These are phyloP conservation scores for Blumeria hordei DNA, from an alignment of 2,329 filamentous ascomycete species.

Conservation along the genomic window DNA sequence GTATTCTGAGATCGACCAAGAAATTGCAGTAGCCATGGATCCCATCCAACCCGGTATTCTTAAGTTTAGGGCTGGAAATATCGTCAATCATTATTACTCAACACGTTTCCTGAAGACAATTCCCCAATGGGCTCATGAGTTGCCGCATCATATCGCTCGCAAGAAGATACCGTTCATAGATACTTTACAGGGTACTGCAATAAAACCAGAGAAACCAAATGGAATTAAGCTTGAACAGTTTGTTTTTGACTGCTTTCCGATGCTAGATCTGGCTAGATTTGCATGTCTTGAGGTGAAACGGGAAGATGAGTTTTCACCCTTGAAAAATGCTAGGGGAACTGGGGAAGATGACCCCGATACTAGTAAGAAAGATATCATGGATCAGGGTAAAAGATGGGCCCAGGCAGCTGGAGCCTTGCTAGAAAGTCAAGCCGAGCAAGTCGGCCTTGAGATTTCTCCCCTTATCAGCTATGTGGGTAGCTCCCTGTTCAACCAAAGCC, in stretches of 20 bases:
- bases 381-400: constrained; percentile 71
- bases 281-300: constrained; percentile 88
- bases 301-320: constrained; percentile 91
- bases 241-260: constrained; percentile 93
- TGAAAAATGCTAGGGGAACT: constrained; percentile 74
- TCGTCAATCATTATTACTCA: constrained; percentile 99
- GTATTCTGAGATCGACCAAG: constrained; percentile 86
- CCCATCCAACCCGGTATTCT: constrained; percentile 56
- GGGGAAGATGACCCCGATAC: constrained; percentile 89
- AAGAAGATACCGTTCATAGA: constrained; percentile 94
- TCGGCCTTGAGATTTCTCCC: constrained; percentile 65
- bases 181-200: constrained; percentile 46
- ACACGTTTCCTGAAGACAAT: constrained; percentile 81
- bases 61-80: constrained; percentile 94
- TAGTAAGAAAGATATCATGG: constrained; percentile 72
- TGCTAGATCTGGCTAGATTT: constrained; percentile 67
- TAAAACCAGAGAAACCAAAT: constrained; percentile 88
- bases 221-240: constrained; percentile 99
- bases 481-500: neutral
- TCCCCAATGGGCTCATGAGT: constrained; percentile 58
- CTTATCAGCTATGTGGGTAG: constrained; percentile 80
- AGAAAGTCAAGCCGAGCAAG: constrained; percentile 37
- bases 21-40: constrained; percentile 75
- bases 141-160: constrained; percentile 85
- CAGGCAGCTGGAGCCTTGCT: constrained; percentile 55